These are phyloP conservation scores for Cicer arietinum DNA, from an alignment of 306 rosid species.

Conservation along the genomic window DNA sequence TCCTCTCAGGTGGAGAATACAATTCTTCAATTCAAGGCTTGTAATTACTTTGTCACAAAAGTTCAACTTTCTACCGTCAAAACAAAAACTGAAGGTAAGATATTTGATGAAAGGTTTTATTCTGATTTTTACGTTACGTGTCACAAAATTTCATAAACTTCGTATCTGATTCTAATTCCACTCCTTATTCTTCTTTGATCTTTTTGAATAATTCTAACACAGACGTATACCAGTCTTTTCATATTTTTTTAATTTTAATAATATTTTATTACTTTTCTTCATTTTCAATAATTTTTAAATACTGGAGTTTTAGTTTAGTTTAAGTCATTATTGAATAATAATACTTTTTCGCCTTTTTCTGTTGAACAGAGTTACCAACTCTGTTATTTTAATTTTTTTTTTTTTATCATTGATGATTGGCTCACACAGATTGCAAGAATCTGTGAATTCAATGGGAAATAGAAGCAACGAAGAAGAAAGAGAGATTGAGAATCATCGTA, in stretches of 20 bases:
- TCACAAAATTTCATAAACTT: background rate
- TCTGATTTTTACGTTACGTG: background rate
- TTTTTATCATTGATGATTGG: background rate
- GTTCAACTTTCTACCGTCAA: background rate
- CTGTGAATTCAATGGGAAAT: slow-evolving; percentile 51
- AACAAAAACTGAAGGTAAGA: background rate
- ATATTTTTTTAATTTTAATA: background rate
- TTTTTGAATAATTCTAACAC: background rate
- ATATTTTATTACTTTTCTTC: background rate
- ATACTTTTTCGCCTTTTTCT: background rate
- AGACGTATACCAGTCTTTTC: background rate
- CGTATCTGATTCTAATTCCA: background rate
- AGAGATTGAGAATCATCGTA: slow-evolving; percentile 56
- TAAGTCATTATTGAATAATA: slow-evolving; percentile 22
- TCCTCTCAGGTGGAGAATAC: background rate
- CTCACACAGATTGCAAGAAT: slow-evolving; percentile 30
- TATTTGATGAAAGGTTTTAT: background rate
- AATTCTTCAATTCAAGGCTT: background rate
- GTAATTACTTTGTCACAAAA: background rate
- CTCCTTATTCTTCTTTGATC: background rate
- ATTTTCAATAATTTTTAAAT: background rate
- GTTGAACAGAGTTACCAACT: background rate
- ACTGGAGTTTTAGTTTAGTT: background rate
- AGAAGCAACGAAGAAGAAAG: slow-evolving; percentile 42
- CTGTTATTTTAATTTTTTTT: background rate